A percentile compares a stretch with the other conserved stretches of the same genome.
These are phyloP conservation scores for Penicillium sp. DNA, from an alignment of 2,329 filamentous ascomycete species.

Conservation along the genomic window DNA sequence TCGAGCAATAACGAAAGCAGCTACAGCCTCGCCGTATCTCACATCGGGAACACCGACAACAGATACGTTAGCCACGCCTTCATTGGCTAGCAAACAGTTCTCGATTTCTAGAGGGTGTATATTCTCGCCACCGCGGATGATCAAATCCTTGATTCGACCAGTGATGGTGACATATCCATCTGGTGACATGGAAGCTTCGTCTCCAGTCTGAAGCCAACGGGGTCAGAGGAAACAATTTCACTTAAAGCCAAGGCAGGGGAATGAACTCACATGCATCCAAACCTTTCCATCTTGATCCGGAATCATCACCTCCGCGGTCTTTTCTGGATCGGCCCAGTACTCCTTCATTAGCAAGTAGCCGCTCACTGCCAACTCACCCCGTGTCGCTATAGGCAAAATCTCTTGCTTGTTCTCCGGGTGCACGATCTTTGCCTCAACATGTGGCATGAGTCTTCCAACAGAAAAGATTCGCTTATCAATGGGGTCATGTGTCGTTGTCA, in stretches of 20 bases:
- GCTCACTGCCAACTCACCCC: slow-evolving; percentile 77
- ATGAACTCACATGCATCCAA: slow-evolving; percentile 69
- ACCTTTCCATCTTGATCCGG: slow-evolving; percentile 55
- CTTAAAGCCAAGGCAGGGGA: not conserved
- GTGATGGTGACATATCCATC: slow-evolving; percentile 87
- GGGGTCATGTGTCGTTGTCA: slow-evolving; percentile 78
- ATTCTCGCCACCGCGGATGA: slow-evolving; percentile 93
- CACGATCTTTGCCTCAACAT: slow-evolving; percentile 78
- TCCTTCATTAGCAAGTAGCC: slow-evolving; percentile 90
- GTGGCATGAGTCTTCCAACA: slow-evolving; percentile 79
- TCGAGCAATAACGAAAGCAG: slow-evolving; percentile 70
- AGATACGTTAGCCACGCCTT: slow-evolving; percentile 69
- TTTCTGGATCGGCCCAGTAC: slow-evolving; percentile 74
- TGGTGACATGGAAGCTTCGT: slow-evolving; percentile 81
- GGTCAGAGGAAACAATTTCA: not conserved
- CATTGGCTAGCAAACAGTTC: slow-evolving; percentile 75
- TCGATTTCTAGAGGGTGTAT: slow-evolving; percentile 93
- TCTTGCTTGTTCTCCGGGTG: slow-evolving; percentile 59
- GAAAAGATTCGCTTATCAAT: slow-evolving; percentile 69
- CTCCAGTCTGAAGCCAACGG: slow-evolving; percentile 64
- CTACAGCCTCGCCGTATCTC: slow-evolving; percentile 81
- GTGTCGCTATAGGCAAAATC: slow-evolving; percentile 62
- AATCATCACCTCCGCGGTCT: slow-evolving; percentile 68
- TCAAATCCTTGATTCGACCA: slow-evolving; percentile 89
- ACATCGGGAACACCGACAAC: slow-evolving; percentile 83